phyloP scores from a whole-genome alignment of 192 early-diverging fungal genomes.

The Rhizophagus sp. region DNA sequence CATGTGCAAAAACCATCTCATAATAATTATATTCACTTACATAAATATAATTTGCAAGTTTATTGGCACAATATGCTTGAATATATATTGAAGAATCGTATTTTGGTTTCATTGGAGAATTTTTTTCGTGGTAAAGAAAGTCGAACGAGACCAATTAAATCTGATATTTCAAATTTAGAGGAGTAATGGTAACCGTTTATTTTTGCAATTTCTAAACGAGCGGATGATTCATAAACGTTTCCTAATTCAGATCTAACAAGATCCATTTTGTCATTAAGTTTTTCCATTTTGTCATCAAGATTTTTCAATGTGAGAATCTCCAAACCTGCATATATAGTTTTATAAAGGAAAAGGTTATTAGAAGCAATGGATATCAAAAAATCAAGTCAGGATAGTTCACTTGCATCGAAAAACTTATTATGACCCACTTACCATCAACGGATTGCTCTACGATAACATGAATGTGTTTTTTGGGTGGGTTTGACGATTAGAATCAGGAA shows the following conservation, averaged over 20 bases:
- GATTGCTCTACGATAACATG: no score
- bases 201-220: slow-evolving; percentile 9
- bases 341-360: no score
- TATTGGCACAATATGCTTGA: background rate
- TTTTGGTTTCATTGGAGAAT: background rate
- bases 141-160: background rate
- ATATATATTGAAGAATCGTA: background rate
- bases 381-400: no score
- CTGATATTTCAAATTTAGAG: background rate
- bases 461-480: no score
- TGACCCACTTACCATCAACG: no score
- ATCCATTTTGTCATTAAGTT: background rate
- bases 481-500: no score
- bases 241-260: slow-evolving; percentile 4
- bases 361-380: no score
- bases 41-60: slow-evolving; percentile 10
- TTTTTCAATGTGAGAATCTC: no score
- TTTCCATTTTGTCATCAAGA: no score
- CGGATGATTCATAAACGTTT: slow-evolving; percentile 5
- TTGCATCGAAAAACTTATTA: no score
- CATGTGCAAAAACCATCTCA: background rate
- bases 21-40: slow-evolving; percentile 19
- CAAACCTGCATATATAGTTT: no score
- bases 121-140: background rate
- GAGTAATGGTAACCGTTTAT: slow-evolving; percentile 4